Conservation (phyloP, 192 early-diverging fungal genomes). For the Entomortierella parvispora region DNA sequence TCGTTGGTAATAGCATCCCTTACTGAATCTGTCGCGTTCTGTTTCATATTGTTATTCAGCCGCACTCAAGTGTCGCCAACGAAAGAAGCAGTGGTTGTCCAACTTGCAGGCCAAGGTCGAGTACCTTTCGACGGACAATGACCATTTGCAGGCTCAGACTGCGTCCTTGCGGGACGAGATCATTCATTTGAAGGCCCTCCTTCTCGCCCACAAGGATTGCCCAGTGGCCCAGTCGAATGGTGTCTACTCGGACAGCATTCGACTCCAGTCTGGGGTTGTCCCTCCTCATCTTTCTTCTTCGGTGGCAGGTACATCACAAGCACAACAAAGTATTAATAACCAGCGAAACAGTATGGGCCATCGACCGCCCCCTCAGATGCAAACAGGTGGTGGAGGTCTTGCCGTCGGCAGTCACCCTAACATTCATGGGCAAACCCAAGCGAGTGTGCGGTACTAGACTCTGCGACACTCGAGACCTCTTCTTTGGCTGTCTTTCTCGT, state of each 20-base stretch:
- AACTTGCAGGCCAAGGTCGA: slow-evolving; percentile 78
- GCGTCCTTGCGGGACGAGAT: slow-evolving; percentile 75
- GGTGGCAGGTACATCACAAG: slow-evolving; percentile 5
- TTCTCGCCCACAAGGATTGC: slow-evolving; percentile 84
- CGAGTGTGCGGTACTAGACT: slow-evolving; percentile 27
- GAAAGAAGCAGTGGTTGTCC: slow-evolving; percentile 92
- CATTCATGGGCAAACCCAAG: slow-evolving; percentile 8
- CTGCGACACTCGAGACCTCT: too few species aligned
- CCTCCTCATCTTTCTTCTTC: too few species aligned
- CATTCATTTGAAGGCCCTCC: slow-evolving; percentile 77
- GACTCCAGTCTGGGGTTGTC: too few species aligned
- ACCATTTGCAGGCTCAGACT: slow-evolving; percentile 68
- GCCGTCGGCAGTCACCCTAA: too few species aligned
- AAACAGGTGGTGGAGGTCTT: slow-evolving; percentile 19
- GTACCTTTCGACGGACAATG: slow-evolving; percentile 73
- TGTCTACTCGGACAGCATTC: slow-evolving; percentile 62
- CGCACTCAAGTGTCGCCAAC: slow-evolving; percentile 90
- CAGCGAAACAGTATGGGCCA: slow-evolving; percentile 12
- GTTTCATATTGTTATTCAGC: slow-evolving; percentile 55
- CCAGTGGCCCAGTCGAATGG: slow-evolving; percentile 75
- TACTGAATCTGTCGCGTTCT: neutral
- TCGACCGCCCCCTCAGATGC: slow-evolving; percentile 26
- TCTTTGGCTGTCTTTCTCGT: neutral
- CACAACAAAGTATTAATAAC: slow-evolving; percentile 7
- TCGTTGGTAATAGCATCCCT: neutral